Base-by-base conservation (phyloP, 1,284 basidiomycete species). In the Cutaneotrichosporon sp. region DNA sequence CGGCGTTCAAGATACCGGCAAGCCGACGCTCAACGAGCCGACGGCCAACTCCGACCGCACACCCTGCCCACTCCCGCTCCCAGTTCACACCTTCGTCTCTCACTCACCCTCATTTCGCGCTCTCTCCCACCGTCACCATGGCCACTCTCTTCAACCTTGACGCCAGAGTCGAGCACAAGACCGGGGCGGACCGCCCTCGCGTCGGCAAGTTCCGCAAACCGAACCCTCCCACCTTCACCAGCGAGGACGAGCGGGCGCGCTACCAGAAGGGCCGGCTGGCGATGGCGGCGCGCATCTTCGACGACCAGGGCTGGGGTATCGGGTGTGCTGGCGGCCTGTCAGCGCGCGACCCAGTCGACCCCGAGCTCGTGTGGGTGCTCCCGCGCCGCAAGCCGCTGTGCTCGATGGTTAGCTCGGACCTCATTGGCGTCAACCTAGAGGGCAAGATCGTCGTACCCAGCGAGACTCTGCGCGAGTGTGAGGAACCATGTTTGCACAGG, bases 301-400 rank as follows among this genome's bases (percentile, higher is more conserved):
- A 64, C 34, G 62, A 52, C 22, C 60, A 68, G 25, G 70, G 70
- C 3, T 71, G 70, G 70, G 67, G 68, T 5, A 59, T 70, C n/a
- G 68, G 67, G 2, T 68, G 64, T 42, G 60, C 56, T 3, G 56
- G 67, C 38, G 62, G 63, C 18, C 64, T 71, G 13, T 66, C 67
- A 1, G 65, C 67, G 24, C 64, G 69, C 3, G 68, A 69, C 38
- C 62, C 66, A 3, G 34, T 59, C 33, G 62, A 71, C 49, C 22
- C 42, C 2, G 45, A 57, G 1, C 43, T 65, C 24, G 61, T 71
- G 29, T 71, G 64, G 62, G 63, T 69, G 9, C 22, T 68, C 7
- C 68, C 70, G 8, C 60, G 64, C 31, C 64, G 68, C n/a, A 62
- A 57, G 42, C 62, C 70, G 14, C 63, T 69, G 18, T 49, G 60